These are phyloP conservation scores for Monascus purpureus DNA, from an alignment of 495 filamentous ascomycete species.

Conservation along the genomic window DNA sequence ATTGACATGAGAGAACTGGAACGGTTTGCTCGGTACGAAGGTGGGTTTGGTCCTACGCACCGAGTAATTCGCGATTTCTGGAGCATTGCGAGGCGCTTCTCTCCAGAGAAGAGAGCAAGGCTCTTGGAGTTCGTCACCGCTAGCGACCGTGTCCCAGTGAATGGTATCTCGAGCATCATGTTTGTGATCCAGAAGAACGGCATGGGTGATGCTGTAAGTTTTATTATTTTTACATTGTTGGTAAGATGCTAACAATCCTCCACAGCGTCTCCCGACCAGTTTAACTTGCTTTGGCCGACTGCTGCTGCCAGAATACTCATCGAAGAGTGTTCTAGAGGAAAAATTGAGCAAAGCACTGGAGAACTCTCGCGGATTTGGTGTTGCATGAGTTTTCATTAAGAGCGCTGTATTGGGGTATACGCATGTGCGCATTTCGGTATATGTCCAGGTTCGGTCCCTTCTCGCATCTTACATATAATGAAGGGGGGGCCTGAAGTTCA, in stretches of 20 bases:
- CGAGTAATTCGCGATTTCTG: conserved; percentile 68
- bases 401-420: no score
- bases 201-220: conserved; percentile 39
- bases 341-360: conserved; percentile 72
- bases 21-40: conserved; percentile 56
- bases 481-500: no score
- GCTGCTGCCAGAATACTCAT: conserved; percentile 68
- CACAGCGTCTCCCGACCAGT: conserved; percentile 59
- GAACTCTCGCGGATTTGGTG: conserved; percentile 89
- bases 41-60: conserved; percentile 56
- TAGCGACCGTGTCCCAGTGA: conserved; percentile 77
- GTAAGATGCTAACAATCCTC: conserved; percentile 7
- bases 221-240: background rate
- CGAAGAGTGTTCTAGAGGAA: conserved; percentile 50
- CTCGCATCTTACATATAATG: no score
- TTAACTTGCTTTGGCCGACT: conserved; percentile 85
- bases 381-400: no score
- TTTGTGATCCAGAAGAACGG: conserved; percentile 78
- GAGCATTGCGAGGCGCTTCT: conserved; percentile 55
- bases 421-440: no score
- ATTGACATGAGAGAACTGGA: conserved; percentile 64
- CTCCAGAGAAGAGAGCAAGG: conserved; percentile 47
- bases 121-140: conserved; percentile 92
- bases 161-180: conserved; percentile 60
- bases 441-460: no score